Percentiles rank a stretch among this genome's conserved stretches.
These are phyloP conservation scores for Hypholoma sublateritium DNA, from an alignment of 768 basidiomycete genomes.

Conservation along the genomic window DNA sequence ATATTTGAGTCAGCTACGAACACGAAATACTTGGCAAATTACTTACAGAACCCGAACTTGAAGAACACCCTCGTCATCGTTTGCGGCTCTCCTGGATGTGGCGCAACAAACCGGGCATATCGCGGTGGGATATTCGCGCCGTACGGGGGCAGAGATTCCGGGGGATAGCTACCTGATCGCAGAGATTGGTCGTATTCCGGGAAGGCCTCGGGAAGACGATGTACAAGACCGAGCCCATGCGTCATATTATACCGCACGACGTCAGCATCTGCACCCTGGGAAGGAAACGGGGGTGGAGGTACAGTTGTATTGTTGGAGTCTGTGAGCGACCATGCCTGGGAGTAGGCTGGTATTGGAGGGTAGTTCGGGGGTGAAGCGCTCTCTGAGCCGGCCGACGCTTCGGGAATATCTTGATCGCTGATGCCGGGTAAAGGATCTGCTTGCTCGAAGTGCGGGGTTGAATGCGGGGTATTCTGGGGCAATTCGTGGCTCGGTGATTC, in stretches of 20 bases:
- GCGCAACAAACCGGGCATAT: conserved; percentile 10
- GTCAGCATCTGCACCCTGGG: not conserved
- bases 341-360: not conserved
- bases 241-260: conserved; percentile 11
- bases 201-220: conserved; percentile 15
- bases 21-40: not conserved
- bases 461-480: not conserved
- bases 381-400: not conserved
- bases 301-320: not conserved
- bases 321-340: not conserved
- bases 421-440: not conserved
- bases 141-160: conserved; percentile 17
- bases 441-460: not conserved
- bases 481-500: not conserved
- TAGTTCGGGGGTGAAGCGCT: not conserved
- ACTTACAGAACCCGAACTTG: conserved; percentile 19
- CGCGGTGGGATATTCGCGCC: conserved; percentile 16
- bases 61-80: conserved; percentile 16
- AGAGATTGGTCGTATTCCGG: conserved; percentile 11
- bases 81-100: conserved; percentile 12
- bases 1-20: not conserved
- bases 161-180: conserved; percentile 4
- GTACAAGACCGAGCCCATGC: conserved; percentile 11
- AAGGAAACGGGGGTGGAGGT: not conserved
- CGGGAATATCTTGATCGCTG: not conserved